Evolutionary conservation across 305 asterid species (phyloP).

Genomic region (Fraxinus nigra): DNA sequence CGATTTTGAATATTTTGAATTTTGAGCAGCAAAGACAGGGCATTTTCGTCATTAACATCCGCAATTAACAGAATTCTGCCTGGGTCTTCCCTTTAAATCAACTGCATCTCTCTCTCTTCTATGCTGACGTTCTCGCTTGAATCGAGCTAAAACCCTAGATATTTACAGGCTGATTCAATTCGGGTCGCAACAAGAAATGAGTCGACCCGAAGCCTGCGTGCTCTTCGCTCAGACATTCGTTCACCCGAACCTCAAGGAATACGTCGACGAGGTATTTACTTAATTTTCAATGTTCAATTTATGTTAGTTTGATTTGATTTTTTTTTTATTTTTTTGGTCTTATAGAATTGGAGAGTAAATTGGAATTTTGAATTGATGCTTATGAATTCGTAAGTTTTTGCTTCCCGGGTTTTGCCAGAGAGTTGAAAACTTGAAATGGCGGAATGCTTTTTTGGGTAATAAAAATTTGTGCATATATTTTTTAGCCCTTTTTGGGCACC

Average conservation of each 20-base stretch:
- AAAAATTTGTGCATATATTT: neutral
- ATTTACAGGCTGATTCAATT: neutral
- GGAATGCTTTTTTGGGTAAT: neutral
- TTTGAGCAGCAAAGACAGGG: neutral
- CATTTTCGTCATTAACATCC: neutral
- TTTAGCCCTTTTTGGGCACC: neutral
- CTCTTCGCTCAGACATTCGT: slow-evolving; percentile 85
- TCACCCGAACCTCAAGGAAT: slow-evolving; percentile 71
- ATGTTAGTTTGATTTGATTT: neutral
- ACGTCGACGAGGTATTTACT: slow-evolving; percentile 78
- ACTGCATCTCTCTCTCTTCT: neutral
- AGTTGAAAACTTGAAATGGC: neutral
- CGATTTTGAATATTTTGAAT: neutral
- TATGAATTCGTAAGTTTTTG: neutral
- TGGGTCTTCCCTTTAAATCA: neutral
- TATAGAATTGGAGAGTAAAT: neutral
- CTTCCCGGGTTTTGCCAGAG: neutral
- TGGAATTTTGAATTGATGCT: neutral
- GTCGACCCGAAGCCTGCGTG: slow-evolving; percentile 87
- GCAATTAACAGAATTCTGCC: neutral
- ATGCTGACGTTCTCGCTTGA: neutral
- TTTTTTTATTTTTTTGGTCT: neutral
- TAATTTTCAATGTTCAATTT: neutral
- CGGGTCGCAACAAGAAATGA: slow-evolving; percentile 41
- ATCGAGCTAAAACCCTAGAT: neutral